Conservation (phyloP, 768 basidiomycete species). For the Calvatia gigantea region DNA sequence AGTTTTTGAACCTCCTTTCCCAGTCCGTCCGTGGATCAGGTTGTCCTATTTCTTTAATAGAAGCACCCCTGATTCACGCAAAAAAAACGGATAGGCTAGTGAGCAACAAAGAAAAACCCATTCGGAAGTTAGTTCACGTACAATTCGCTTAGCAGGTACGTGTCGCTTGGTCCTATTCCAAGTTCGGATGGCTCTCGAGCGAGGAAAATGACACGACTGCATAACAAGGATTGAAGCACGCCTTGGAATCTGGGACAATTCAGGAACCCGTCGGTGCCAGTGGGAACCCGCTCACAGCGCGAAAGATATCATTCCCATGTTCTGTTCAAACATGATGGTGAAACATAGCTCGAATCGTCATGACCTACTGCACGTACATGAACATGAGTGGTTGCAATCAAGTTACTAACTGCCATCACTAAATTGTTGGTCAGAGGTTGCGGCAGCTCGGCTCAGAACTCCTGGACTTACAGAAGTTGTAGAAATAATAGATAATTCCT, state of each 20-base stretch:
- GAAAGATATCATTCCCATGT: neutral
- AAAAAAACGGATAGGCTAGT: no score
- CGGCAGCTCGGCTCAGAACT: neutral
- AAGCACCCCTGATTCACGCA: no score
- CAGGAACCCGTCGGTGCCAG: neutral
- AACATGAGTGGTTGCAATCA: neutral
- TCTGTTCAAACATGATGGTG: neutral
- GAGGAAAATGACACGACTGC: conserved; percentile 1
- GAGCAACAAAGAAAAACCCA: neutral
- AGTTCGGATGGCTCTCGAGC: conserved; percentile 3
- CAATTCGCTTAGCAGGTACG: conserved; percentile 19
- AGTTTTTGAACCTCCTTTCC: no score
- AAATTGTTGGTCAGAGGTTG: neutral
- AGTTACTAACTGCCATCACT: neutral
- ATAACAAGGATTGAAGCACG: neutral
- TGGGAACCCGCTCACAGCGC: neutral
- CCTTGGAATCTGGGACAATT: neutral
- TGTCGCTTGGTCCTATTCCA: conserved; percentile 5
- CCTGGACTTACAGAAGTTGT: neutral
- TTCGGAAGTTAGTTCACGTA: no score
- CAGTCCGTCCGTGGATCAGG: no score
- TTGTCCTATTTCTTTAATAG: no score
- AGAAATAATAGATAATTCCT: conserved; percentile 2
- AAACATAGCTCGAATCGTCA: no score
- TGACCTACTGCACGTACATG: neutral